Conservation (phyloP, 352 stramenopile species). For the Phytopythium kandeliae region DNA sequence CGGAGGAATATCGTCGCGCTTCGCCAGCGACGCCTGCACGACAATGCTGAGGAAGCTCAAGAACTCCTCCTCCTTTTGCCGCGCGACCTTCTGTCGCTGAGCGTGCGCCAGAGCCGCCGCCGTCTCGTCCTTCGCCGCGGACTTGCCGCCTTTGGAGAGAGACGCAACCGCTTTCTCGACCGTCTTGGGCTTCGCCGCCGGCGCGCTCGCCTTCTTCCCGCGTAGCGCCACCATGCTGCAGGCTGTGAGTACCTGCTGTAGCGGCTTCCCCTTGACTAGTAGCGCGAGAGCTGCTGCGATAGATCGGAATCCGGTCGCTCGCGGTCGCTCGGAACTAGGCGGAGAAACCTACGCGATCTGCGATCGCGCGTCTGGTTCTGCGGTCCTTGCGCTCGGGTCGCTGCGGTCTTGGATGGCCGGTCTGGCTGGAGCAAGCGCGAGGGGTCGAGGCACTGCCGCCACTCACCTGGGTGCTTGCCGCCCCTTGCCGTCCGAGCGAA, state of each 20-base stretch:
- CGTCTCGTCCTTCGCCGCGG: conserved; percentile 14
- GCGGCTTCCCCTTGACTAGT: neutral
- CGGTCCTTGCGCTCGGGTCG: too few relatives aligned
- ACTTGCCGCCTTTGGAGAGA: conserved; percentile 12
- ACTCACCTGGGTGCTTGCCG: too few relatives aligned
- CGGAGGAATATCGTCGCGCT: conserved; percentile 7
- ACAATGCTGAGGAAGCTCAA: conserved; percentile 43
- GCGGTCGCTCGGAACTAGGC: conserved; percentile 1
- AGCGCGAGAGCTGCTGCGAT: neutral
- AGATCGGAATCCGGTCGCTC: neutral
- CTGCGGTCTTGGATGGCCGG: neutral
- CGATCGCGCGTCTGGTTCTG: neutral
- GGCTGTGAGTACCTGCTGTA: neutral
- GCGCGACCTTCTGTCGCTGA: conserved; percentile 28
- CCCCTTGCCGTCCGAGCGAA: too few relatives aligned
- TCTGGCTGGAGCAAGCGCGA: too few relatives aligned
- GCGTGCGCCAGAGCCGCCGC: conserved; percentile 11
- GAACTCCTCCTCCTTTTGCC: conserved; percentile 38
- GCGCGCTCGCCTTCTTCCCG: conserved; percentile 64
- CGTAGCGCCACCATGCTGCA: conserved; percentile 59
- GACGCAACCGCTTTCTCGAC: conserved; percentile 31
- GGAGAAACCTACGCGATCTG: conserved; percentile 1
- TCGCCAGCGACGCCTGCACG: conserved; percentile 31
- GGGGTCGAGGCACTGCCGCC: too few relatives aligned
- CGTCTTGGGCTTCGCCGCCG: conserved; percentile 44